A percentile compares a stretch with the other conserved stretches of the same genome.
Evolutionary conservation across 768 basidiomycete species (phyloP).

Genomic region (Pulveroboletus sp.): DNA sequence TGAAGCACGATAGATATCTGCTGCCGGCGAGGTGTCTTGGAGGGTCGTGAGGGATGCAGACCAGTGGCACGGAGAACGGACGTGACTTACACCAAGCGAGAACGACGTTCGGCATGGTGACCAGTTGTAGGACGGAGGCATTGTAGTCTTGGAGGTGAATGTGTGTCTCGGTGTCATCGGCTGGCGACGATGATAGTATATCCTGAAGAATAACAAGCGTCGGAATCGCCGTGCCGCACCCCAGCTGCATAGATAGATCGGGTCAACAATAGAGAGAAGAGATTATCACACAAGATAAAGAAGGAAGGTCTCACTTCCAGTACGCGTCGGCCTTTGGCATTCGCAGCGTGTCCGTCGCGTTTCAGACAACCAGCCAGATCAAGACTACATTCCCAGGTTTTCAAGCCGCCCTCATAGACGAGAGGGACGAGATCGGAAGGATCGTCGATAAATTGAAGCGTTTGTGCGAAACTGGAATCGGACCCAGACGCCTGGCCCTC

Average conservation of each 20-base stretch:
- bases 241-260: slow-evolving; percentile 49
- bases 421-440: slow-evolving; percentile 89
- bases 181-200: slow-evolving; percentile 41
- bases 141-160: slow-evolving; percentile 94
- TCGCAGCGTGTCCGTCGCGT: slow-evolving; percentile 22
- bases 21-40: slow-evolving; percentile 59
- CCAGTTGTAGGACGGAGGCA: slow-evolving; percentile 67
- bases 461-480: slow-evolving; percentile 20
- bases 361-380: slow-evolving; percentile 74
- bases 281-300: no score
- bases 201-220: slow-evolving; percentile 65
- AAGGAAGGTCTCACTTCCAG: slow-evolving; percentile 54
- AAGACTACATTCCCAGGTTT: slow-evolving; percentile 95
- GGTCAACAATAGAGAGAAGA: neutral
- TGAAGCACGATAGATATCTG: slow-evolving; percentile 40
- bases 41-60: neutral
- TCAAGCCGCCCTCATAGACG: slow-evolving; percentile 92
- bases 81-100: slow-evolving; percentile 72
- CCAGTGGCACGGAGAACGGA: neutral
- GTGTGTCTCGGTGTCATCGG: slow-evolving; percentile 34
- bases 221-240: slow-evolving; percentile 91
- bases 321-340: slow-evolving; percentile 47
- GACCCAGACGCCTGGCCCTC: slow-evolving; percentile 16
- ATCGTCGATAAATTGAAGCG: slow-evolving; percentile 66
- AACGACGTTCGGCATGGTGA: slow-evolving; percentile 74